Conservation (phyloP, 108 stramenopile genomes). For the Aurantiochytrium sp. region DNA sequence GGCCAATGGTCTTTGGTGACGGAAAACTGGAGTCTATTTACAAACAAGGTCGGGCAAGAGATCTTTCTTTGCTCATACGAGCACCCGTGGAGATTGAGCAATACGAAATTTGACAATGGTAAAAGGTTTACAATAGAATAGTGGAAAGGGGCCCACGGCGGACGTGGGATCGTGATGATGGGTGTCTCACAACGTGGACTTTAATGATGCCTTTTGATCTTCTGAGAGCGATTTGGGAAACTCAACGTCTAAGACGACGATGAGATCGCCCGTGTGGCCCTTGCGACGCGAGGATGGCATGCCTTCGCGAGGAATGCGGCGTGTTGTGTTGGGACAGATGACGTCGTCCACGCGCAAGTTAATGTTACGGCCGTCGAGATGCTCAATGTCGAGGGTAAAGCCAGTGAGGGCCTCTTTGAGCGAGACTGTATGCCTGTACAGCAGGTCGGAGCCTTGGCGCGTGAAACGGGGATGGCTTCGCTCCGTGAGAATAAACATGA, state of each 20-base stretch:
- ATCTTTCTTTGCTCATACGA: too few species aligned
- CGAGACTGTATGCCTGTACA: slow-evolving; percentile 67
- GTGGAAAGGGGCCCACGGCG: too few species aligned
- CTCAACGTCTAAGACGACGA: slow-evolving; percentile 60
- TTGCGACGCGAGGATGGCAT: slow-evolving; percentile 89
- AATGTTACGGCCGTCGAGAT: slow-evolving; percentile 56
- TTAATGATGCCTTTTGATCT: neutral
- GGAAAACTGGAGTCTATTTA: too few species aligned
- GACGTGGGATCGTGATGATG: too few species aligned
- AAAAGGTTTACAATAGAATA: too few species aligned
- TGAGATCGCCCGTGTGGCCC: slow-evolving; percentile 77
- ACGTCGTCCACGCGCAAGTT: slow-evolving; percentile 59
- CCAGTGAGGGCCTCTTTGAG: slow-evolving; percentile 86
- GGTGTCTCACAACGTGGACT: neutral
- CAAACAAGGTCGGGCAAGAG: too few species aligned
- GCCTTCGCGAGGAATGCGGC: slow-evolving; percentile 76
- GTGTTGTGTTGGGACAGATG: slow-evolving; percentile 74
- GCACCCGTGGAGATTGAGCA: too few species aligned
- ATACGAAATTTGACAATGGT: too few species aligned
- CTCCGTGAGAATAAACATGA: slow-evolving; percentile 89
- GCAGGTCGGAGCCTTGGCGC: slow-evolving; percentile 82
- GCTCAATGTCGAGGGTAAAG: slow-evolving; percentile 57
- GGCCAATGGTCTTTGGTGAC: too few species aligned
- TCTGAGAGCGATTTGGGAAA: slow-evolving; percentile 31
- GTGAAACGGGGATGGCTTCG: slow-evolving; percentile 83